phyloP scores from a whole-genome alignment of 805 yeast genomes.

The Saccharomycopsis sp. region DNA sequence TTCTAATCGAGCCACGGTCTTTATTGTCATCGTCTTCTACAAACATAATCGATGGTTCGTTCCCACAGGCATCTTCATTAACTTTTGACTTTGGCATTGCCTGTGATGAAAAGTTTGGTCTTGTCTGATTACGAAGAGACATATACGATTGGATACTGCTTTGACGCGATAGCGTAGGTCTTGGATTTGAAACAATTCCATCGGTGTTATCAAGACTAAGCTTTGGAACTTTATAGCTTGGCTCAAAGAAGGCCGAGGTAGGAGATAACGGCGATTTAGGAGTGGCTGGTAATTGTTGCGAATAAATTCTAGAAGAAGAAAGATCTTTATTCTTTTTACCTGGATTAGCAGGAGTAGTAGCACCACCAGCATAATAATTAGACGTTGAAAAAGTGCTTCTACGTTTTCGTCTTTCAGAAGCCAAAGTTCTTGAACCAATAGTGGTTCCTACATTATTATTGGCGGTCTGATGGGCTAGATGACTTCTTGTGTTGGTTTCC shows the following conservation, averaged over 20 bases:
- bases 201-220: conserved; percentile 9
- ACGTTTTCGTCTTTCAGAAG: conserved; percentile 10
- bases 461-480: not conserved
- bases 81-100: conserved; percentile 65
- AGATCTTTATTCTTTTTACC: not conserved
- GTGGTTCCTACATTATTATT: not conserved
- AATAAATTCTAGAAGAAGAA: not conserved
- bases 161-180: conserved; percentile 19
- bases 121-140: conserved; percentile 28
- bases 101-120: conserved; percentile 65
- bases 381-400: conserved; percentile 16
- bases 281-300: not conserved
- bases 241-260: conserved; percentile 14
- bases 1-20: conserved; percentile 9
- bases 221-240: conserved; percentile 5
- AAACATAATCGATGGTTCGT: conserved; percentile 57
- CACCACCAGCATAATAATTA: not conserved
- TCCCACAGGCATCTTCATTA: conserved; percentile 61
- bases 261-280: conserved; percentile 14
- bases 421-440: not conserved
- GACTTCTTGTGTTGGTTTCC: conserved; percentile 2
- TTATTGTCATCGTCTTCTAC: conserved; percentile 40
- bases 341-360: not conserved
- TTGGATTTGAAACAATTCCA: not conserved
- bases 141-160: conserved; percentile 21